Percentiles rank a stretch among this genome's conserved stretches.
Conservation (phyloP, 768 basidiomycete species). For the Ramaria sp. region DNA sequence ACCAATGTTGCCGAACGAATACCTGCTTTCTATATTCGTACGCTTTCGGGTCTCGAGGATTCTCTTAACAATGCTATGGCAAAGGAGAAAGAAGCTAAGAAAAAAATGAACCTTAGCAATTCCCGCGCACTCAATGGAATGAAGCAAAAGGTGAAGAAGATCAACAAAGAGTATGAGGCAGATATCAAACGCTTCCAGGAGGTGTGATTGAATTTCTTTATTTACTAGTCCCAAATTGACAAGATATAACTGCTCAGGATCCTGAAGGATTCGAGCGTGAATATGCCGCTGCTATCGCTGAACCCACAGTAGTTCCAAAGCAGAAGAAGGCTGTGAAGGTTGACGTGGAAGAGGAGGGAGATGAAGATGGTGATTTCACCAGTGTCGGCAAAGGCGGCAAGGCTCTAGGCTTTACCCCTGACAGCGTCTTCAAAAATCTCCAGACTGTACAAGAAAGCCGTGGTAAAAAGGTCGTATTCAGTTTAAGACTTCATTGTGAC, state of each 20-base stretch:
- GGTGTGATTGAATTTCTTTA: slow-evolving; percentile 32
- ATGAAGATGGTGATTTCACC: slow-evolving; percentile 66
- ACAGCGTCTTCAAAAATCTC: slow-evolving; percentile 85
- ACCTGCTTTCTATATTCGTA: slow-evolving; percentile 77
- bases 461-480: slow-evolving; percentile 72
- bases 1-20: slow-evolving; percentile 78
- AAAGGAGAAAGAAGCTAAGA: slow-evolving; percentile 87
- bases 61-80: slow-evolving; percentile 62
- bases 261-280: slow-evolving; percentile 80
- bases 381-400: slow-evolving; percentile 90
- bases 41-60: slow-evolving; percentile 61
- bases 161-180: slow-evolving; percentile 76
- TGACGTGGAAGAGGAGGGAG: slow-evolving; percentile 21
- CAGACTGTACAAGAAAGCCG: slow-evolving; percentile 88
- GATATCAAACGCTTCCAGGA: slow-evolving; percentile 71
- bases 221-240: not conserved
- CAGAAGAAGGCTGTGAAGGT: slow-evolving; percentile 28
- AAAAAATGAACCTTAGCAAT: slow-evolving; percentile 93
- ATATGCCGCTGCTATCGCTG: slow-evolving; percentile 43
- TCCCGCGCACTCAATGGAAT: slow-evolving; percentile 93
- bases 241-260: slow-evolving; percentile 40
- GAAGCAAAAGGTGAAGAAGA: slow-evolving; percentile 96
- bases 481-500: not conserved
- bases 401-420: slow-evolving; percentile 68
- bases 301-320: slow-evolving; percentile 26